Percentiles rank a stretch among this genome's conserved stretches.
Conservation (phyloP, 75 land plant species). For the Sequoia sempervirens region DNA sequence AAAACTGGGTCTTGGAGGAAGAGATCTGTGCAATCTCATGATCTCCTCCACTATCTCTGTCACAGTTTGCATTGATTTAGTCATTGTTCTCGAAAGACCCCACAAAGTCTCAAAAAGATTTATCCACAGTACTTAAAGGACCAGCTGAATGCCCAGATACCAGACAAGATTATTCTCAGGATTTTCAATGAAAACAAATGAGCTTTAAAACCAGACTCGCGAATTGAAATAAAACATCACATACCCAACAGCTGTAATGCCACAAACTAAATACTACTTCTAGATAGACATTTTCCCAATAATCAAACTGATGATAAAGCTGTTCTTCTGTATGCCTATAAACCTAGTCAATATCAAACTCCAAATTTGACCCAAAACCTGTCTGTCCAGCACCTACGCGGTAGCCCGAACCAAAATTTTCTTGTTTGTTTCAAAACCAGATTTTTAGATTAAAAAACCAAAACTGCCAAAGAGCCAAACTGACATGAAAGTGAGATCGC, state of each 20-base stretch:
- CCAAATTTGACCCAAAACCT: neutral
- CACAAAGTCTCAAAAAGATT: neutral
- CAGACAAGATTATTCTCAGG: neutral
- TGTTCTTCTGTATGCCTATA: neutral
- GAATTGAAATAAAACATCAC: neutral
- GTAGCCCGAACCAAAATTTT: no score
- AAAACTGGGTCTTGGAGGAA: constrained; percentile 63
- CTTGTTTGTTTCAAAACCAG: neutral
- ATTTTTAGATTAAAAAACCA: neutral
- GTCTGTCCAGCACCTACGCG: neutral
- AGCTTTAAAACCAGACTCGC: neutral
- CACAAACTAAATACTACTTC: neutral
- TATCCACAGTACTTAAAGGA: neutral
- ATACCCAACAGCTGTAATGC: neutral
- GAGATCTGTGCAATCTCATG: constrained; percentile 34
- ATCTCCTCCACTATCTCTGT: constrained; percentile 50
- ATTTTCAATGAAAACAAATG: neutral
- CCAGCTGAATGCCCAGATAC: neutral
- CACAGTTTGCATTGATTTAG: constrained; percentile 8
- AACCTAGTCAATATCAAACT: neutral
- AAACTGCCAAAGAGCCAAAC: neutral
- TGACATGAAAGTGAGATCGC: neutral
- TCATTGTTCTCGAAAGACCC: neutral
- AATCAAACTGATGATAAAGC: neutral
- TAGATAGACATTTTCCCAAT: neutral